Conservation (phyloP, 2,329 filamentous ascomycete genomes). For the Monilinia aucupariae region DNA sequence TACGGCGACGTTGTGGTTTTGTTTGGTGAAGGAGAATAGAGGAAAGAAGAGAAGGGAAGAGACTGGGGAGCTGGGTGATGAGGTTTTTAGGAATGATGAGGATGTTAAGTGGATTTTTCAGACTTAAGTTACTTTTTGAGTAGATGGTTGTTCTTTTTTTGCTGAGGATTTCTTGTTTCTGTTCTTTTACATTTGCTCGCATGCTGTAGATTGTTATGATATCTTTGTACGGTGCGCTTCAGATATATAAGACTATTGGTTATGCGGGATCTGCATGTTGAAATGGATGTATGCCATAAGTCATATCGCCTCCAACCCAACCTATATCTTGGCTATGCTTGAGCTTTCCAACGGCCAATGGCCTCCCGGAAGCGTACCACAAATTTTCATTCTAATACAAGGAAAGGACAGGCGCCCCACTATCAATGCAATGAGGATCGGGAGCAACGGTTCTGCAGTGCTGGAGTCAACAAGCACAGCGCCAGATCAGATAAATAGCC, state of each 20-base stretch:
- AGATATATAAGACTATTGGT: background rate
- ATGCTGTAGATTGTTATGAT: background rate
- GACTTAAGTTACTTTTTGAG: constrained; percentile 20
- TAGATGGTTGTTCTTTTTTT: background rate
- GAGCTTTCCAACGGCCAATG: background rate
- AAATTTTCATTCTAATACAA: background rate
- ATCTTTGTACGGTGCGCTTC: background rate
- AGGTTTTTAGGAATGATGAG: constrained; percentile 49
- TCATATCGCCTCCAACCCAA: too few species aligned
- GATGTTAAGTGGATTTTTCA: constrained; percentile 64
- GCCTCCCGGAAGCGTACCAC: background rate
- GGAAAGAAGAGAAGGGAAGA: constrained; percentile 42
- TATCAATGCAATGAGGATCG: background rate
- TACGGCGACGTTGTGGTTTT: constrained; percentile 46
- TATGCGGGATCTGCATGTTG: too few species aligned
- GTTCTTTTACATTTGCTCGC: background rate
- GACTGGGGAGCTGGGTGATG: constrained; percentile 50
- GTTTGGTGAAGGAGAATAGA: constrained; percentile 54
- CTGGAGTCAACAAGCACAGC: background rate
- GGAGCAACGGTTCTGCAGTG: background rate
- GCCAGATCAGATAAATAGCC: background rate
- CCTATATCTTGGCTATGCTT: too few species aligned
- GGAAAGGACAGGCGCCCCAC: background rate
- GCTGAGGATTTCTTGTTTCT: background rate
- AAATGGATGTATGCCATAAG: too few species aligned